These are phyloP conservation scores for Mortierella sp. DNA, from an alignment of 371 early-diverging fungal species.

Conservation along the genomic window DNA sequence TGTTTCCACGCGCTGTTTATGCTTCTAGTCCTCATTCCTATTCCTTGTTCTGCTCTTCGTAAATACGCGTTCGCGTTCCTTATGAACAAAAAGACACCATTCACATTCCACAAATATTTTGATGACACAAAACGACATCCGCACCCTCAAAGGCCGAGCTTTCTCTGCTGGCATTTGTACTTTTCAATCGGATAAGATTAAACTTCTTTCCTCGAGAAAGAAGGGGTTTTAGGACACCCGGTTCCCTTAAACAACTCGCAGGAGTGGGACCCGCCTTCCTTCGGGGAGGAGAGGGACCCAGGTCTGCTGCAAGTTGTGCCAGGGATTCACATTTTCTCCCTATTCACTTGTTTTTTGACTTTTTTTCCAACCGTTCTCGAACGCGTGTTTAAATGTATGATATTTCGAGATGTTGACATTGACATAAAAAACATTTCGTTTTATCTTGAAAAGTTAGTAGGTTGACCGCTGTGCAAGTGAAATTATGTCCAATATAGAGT, in stretches of 20 bases:
- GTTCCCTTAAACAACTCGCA: conserved; percentile 48
- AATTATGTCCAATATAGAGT: no score
- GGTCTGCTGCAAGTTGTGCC: conserved; percentile 53
- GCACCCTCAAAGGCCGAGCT: conserved; percentile 55
- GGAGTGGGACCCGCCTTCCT: conserved; percentile 53
- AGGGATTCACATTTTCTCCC: conserved; percentile 42
- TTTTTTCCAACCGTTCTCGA: not conserved
- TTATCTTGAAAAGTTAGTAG: no score
- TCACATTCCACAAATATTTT: not conserved
- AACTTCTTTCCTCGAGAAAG: conserved; percentile 39
- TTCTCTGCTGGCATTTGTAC: conserved; percentile 54
- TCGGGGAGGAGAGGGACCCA: conserved; percentile 51
- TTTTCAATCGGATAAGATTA: conserved; percentile 55
- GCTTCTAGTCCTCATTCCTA: no score
- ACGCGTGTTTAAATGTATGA: no score
- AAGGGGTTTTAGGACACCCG: conserved; percentile 58
- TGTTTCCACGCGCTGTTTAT: no score
- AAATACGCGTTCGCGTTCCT: no score
- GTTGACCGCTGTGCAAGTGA: no score
- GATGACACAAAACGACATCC: conserved; percentile 35
- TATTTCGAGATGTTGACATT: no score
- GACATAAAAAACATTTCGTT: no score
- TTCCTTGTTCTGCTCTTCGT: no score
- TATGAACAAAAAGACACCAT: no score
- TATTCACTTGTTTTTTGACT: conserved; percentile 6